phyloP scores from a whole-genome alignment of 805 yeast species.

The Sungouiozyma intestinalis region DNA sequence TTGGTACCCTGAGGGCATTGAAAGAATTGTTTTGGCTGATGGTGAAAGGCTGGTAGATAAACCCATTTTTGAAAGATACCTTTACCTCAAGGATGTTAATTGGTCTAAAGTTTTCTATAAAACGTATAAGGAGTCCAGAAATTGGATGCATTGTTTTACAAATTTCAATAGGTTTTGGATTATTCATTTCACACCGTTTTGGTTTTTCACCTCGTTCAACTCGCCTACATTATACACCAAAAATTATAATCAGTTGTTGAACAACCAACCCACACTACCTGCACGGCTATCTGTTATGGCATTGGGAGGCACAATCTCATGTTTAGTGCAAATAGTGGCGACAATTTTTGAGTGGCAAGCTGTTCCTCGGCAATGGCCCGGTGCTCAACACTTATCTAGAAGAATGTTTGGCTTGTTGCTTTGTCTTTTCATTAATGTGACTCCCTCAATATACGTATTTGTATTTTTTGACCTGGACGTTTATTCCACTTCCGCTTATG shows the following conservation, averaged over 20 bases:
- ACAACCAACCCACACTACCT: slow-evolving; percentile 53
- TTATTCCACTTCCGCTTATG: slow-evolving; percentile 27
- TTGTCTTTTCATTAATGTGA: slow-evolving; percentile 35
- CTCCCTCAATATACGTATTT: slow-evolving; percentile 48
- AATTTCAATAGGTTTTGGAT: slow-evolving; percentile 77
- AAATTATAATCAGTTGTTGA: slow-evolving; percentile 39
- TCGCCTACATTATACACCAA: slow-evolving; percentile 57
- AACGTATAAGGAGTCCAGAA: slow-evolving; percentile 64
- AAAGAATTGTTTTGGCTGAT: slow-evolving; percentile 39
- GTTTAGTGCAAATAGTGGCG: slow-evolving; percentile 45
- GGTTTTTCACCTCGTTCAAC: slow-evolving; percentile 67
- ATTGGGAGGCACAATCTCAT: slow-evolving; percentile 55
- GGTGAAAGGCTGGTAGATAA: slow-evolving; percentile 42
- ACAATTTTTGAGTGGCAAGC: slow-evolving; percentile 47
- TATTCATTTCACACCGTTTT: slow-evolving; percentile 60
- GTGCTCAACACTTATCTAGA: slow-evolving; percentile 47
- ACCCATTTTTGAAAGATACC: slow-evolving; percentile 46
- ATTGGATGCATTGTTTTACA: slow-evolving; percentile 64
- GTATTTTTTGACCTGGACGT: slow-evolving; percentile 24
- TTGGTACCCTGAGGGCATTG: slow-evolving; percentile 70
- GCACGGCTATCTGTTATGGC: slow-evolving; percentile 49
- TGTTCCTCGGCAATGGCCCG: slow-evolving; percentile 66
- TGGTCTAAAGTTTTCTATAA: slow-evolving; percentile 67
- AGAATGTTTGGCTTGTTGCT: slow-evolving; percentile 36
- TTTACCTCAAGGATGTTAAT: slow-evolving; percentile 39